These are phyloP conservation scores for Fusarium sp. DNA, from an alignment of 2,329 filamentous ascomycete species.

Conservation along the genomic window DNA sequence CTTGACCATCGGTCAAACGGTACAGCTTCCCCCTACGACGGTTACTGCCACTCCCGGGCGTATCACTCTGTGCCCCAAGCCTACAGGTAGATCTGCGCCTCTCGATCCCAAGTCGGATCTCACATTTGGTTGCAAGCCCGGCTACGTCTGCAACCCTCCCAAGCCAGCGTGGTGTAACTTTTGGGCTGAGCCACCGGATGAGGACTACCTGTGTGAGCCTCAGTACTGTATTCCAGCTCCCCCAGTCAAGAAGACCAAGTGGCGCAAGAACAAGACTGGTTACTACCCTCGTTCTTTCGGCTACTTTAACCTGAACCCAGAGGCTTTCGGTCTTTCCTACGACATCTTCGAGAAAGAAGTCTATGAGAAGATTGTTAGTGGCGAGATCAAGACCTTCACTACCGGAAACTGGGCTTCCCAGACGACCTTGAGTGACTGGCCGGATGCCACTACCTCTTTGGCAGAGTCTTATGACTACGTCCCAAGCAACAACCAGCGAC, in stretches of 20 bases:
- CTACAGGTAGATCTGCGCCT: constrained; percentile 56
- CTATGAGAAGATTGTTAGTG: constrained; percentile 55
- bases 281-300: constrained; percentile 67
- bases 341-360: constrained; percentile 70
- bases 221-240: constrained; percentile 63
- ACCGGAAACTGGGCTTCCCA: constrained; percentile 72
- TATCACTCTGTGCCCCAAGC: constrained; percentile 62
- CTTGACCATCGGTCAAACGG: constrained; percentile 49
- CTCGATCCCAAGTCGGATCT: constrained; percentile 58
- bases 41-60: constrained; percentile 50
- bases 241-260: constrained; percentile 54
- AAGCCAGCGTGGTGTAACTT: constrained; percentile 66
- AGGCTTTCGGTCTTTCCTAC: constrained; percentile 74
- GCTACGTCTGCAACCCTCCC: constrained; percentile 67
- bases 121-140: constrained; percentile 69
- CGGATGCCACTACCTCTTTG: constrained; percentile 37
- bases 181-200: constrained; percentile 63
- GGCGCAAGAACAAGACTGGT: constrained; percentile 61
- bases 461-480: constrained; percentile 23
- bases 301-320: constrained; percentile 76
- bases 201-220: constrained; percentile 64
- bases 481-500: constrained; percentile 31
- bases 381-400: constrained; percentile 61
- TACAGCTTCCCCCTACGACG: constrained; percentile 51
- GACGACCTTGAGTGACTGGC: constrained; percentile 59